These are phyloP conservation scores for Aureobasidium sp. DNA, from an alignment of 2,329 filamentous ascomycete species.

Conservation along the genomic window DNA sequence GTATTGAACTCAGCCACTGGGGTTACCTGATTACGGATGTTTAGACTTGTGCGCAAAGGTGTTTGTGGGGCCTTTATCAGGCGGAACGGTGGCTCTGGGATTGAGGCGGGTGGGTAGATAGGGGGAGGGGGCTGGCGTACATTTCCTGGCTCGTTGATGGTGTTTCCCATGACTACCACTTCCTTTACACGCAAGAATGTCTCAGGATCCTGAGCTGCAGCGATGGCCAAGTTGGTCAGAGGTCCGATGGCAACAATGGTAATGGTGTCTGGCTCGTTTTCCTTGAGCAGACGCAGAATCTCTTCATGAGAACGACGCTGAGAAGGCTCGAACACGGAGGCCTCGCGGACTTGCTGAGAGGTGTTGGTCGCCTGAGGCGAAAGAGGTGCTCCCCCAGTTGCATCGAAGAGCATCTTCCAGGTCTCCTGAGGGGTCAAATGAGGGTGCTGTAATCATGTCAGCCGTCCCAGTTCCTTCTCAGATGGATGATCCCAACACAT, in stretches of 20 bases:
- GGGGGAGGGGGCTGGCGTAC: slow-evolving; percentile 25
- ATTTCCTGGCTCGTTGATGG: slow-evolving; percentile 71
- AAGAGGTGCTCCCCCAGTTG: slow-evolving; percentile 20
- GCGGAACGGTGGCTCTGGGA: slow-evolving; percentile 27
- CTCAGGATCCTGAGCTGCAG: slow-evolving; percentile 79
- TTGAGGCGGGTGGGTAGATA: slow-evolving; percentile 19
- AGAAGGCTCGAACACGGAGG: slow-evolving; percentile 62
- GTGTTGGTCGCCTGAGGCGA: slow-evolving; percentile 22
- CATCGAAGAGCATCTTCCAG: slow-evolving; percentile 38
- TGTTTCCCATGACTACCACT: slow-evolving; percentile 90
- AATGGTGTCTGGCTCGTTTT: slow-evolving; percentile 74
- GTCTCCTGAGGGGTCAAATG: slow-evolving; percentile 39
- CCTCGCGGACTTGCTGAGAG: slow-evolving; percentile 24
- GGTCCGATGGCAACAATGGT: slow-evolving; percentile 88
- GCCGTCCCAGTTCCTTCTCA: neutral
- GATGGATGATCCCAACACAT: slow-evolving; percentile 8
- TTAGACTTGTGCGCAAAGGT: slow-evolving; percentile 22
- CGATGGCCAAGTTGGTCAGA: slow-evolving; percentile 85
- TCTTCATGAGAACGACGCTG: slow-evolving; percentile 67
- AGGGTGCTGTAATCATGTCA: slow-evolving; percentile 31
- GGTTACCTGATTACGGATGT: slow-evolving; percentile 42
- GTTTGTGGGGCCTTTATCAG: slow-evolving; percentile 32
- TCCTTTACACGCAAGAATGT: slow-evolving; percentile 84
- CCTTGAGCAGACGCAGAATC: slow-evolving; percentile 75
- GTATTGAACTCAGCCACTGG: slow-evolving; percentile 93